phyloP scores from a whole-genome alignment of 805 yeast genomes.

The Myxozyma mucilagina region DNA sequence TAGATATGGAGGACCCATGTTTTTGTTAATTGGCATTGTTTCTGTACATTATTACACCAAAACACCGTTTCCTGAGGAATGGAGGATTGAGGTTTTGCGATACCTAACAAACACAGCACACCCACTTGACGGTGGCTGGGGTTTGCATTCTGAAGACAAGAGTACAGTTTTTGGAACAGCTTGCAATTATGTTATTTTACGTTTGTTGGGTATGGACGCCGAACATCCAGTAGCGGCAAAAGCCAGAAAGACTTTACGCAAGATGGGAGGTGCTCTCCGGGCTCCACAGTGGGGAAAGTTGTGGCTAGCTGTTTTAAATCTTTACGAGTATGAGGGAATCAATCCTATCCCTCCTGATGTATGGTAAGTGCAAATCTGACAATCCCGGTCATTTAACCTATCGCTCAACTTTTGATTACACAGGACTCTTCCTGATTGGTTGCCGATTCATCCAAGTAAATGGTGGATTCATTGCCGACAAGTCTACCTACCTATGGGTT shows the following conservation, averaged over 20 bases:
- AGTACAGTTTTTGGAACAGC: constrained; percentile 94
- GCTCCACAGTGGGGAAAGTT: constrained; percentile 98
- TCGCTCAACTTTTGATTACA: neutral
- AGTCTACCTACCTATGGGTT: constrained; percentile 83
- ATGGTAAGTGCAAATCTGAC: constrained; percentile 48
- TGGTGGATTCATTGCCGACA: constrained; percentile 99
- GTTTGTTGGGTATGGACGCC: constrained; percentile 73
- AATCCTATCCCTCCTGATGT: constrained; percentile 98
- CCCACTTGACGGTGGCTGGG: constrained; percentile 99
- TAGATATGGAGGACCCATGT: constrained; percentile 98
- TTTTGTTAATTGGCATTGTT: constrained; percentile 87
- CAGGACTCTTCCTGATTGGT: constrained; percentile 64
- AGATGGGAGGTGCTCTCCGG: constrained; percentile 85
- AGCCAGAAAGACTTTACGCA: constrained; percentile 68
- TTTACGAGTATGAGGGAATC: constrained; percentile 94
- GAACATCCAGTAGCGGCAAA: constrained; percentile 75
- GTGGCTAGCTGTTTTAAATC: constrained; percentile 76
- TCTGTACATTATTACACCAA: constrained; percentile 70
- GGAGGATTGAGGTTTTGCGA: constrained; percentile 69
- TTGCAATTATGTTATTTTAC: constrained; percentile 76
- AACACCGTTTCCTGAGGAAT: constrained; percentile 65
- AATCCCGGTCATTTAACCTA: too few relatives aligned
- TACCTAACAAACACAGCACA: constrained; percentile 90
- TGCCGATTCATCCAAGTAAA: constrained; percentile 88
- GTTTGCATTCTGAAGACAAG: constrained; percentile 87